These are phyloP conservation scores for Pseudofabraea citricarpa DNA, from an alignment of 2,329 filamentous ascomycete genomes.

Conservation along the genomic window DNA sequence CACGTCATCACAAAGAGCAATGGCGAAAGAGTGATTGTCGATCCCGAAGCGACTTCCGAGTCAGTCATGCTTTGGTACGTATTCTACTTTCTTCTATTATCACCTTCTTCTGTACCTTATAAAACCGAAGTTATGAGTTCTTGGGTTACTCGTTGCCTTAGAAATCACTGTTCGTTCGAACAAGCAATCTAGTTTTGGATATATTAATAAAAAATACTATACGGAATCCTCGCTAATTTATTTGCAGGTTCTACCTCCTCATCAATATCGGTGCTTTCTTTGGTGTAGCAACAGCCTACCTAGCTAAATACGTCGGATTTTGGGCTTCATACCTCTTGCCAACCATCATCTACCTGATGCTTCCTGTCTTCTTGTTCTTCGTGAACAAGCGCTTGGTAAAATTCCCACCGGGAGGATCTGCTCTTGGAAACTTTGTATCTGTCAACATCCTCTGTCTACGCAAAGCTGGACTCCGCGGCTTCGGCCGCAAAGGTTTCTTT, in stretches of 20 bases:
- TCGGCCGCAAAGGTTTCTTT: constrained; percentile 47
- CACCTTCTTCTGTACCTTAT: no score
- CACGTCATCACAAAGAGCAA: constrained; percentile 41
- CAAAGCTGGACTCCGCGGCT: constrained; percentile 56
- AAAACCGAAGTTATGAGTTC: no score
- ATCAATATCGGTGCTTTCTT: constrained; percentile 59
- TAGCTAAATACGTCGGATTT: constrained; percentile 45
- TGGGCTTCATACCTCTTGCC: constrained; percentile 67
- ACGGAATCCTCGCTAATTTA: no score
- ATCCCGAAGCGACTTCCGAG: constrained; percentile 51
- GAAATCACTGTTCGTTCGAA: no score
- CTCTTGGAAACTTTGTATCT: constrained; percentile 60
- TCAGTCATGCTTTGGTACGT: constrained; percentile 53
- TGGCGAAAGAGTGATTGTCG: constrained; percentile 56
- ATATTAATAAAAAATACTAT: no score
- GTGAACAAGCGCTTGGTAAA: constrained; percentile 57
- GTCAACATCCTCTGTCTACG: constrained; percentile 57
- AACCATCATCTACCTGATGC: constrained; percentile 57
- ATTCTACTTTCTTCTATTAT: no score
- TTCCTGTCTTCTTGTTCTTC: constrained; percentile 54
- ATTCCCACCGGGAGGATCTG: constrained; percentile 65
- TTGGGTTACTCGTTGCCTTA: no score
- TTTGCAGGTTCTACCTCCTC: constrained; percentile 61
- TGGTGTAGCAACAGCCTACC: constrained; percentile 36
- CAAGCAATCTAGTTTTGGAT: no score